Evolutionary conservation across 2,329 filamentous ascomycete genomes (phyloP).

Genomic region (Niveomyces coronatus): DNA sequence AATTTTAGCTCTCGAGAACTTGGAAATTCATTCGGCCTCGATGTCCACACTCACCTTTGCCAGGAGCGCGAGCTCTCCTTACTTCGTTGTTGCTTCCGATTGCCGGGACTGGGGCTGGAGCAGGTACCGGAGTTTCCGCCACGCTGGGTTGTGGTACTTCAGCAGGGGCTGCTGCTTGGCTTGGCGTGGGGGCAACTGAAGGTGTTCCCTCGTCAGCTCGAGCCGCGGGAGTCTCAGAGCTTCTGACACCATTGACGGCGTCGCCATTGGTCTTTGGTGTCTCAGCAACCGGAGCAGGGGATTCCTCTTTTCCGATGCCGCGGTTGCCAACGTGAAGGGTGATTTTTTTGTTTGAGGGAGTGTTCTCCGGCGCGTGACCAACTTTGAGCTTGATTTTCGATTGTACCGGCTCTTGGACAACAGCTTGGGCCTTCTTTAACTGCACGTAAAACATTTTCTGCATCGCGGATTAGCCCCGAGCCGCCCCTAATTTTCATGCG

Average conservation of each 20-base stretch:
- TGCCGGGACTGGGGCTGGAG: conserved; percentile 14
- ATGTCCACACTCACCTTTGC: conserved; percentile 37
- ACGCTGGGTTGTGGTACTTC: not conserved
- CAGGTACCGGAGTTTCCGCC: conserved; percentile 12
- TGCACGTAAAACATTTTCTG: conserved; percentile 60
- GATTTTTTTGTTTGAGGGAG: conserved; percentile 48
- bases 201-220: conserved; percentile 2
- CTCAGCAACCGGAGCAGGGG: conserved; percentile 34
- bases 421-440: conserved; percentile 60
- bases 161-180: conserved; percentile 9
- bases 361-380: conserved; percentile 34
- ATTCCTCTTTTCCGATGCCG: conserved; percentile 42
- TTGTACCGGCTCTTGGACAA: conserved; percentile 60
- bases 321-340: conserved; percentile 60
- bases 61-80: conserved; percentile 27
- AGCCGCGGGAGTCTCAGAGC: conserved; percentile 1
- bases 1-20: conserved; percentile 9
- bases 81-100: conserved; percentile 24
- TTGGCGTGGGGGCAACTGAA: conserved; percentile 1
- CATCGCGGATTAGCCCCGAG: conserved; percentile 10
- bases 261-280: conserved; percentile 22
- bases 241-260: conserved; percentile 1
- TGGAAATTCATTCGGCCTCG: no score
- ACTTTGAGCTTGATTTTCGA: conserved; percentile 77
- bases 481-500: not conserved